Evolutionary conservation across 2,329 filamentous ascomycete genomes (phyloP).

Genomic region (Fusarium phyllophilum): DNA sequence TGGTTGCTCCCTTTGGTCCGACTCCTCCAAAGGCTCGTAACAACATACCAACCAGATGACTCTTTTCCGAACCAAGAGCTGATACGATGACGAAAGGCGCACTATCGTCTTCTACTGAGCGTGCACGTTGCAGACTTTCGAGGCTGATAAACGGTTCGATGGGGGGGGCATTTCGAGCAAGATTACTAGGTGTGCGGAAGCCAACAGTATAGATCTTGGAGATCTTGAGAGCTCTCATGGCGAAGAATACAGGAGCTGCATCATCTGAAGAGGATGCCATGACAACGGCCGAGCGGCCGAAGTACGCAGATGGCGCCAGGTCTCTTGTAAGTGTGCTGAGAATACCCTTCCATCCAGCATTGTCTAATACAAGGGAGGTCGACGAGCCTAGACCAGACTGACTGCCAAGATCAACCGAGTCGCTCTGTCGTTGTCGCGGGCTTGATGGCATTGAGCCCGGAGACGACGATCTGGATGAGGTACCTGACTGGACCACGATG

Average conservation of each 20-base stretch:
- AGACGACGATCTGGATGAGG: slow-evolving; percentile 56
- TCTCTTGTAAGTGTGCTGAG: slow-evolving; percentile 83
- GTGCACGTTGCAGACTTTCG: slow-evolving; percentile 67
- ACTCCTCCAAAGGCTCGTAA: slow-evolving; percentile 74
- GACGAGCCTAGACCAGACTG: slow-evolving; percentile 57
- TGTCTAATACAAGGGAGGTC: slow-evolving; percentile 76
- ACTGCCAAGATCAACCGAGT: slow-evolving; percentile 33
- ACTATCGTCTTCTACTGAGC: slow-evolving; percentile 58
- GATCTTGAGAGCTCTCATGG: slow-evolving; percentile 78
- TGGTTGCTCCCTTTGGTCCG: slow-evolving; percentile 46
- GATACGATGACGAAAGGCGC: slow-evolving; percentile 86
- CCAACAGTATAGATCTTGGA: slow-evolving; percentile 86
- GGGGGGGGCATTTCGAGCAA: slow-evolving; percentile 71
- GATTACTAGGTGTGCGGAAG: slow-evolving; percentile 71
- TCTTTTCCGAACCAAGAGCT: slow-evolving; percentile 81
- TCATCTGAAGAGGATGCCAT: slow-evolving; percentile 78
- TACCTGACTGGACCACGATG: slow-evolving; percentile 70
- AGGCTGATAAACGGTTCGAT: slow-evolving; percentile 85
- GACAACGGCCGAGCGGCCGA: slow-evolving; percentile 78
- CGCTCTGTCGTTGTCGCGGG: slow-evolving; percentile 52
- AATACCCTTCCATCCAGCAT: slow-evolving; percentile 87
- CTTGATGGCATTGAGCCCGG: slow-evolving; percentile 61
- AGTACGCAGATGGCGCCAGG: slow-evolving; percentile 84
- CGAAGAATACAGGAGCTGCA: slow-evolving; percentile 82
- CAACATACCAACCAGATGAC: slow-evolving; percentile 79